These are phyloP conservation scores for Linnemannia elongata DNA, from an alignment of 192 early-diverging fungal genomes.

Conservation along the genomic window DNA sequence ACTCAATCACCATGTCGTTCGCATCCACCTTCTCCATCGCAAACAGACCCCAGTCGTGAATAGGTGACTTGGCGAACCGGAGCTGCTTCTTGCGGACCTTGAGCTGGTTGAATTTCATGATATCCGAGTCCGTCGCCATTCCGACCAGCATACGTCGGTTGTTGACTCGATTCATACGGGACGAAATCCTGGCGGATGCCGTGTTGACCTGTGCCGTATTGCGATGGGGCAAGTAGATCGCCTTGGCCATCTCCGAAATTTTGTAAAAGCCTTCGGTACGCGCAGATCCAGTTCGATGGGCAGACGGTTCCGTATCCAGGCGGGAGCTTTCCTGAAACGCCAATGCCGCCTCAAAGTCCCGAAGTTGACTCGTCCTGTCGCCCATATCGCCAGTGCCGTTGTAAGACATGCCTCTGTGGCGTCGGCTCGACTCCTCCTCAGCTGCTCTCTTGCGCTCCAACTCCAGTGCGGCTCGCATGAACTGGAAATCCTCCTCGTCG, in stretches of 20 bases:
- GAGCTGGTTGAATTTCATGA: constrained; percentile 93
- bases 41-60: constrained; percentile 99
- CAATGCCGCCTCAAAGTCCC: constrained; percentile 19
- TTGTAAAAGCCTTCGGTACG: constrained; percentile 86
- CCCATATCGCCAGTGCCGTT: constrained; percentile 8
- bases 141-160: constrained; percentile 70
- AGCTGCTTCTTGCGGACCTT: constrained; percentile 92
- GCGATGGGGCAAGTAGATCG: constrained; percentile 70
- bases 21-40: constrained; percentile 93
- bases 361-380: constrained; percentile 9
- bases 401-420: constrained; percentile 8
- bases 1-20: constrained; percentile 98
- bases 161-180: constrained; percentile 77
- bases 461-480: constrained; percentile 60
- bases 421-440: constrained; percentile 43
- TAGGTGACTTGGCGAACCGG: constrained; percentile 91
- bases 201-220: constrained; percentile 46
- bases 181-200: constrained; percentile 61
- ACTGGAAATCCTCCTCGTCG: constrained; percentile 63
- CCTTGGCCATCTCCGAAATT: constrained; percentile 77
- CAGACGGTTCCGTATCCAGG: constrained; percentile 26
- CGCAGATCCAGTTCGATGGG: constrained; percentile 80
- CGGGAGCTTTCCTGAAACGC: constrained; percentile 25
- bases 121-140: constrained; percentile 76
- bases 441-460: constrained; percentile 50